Base-by-base conservation (phyloP, 306 rosid species). In the Casuarina glauca region DNA sequence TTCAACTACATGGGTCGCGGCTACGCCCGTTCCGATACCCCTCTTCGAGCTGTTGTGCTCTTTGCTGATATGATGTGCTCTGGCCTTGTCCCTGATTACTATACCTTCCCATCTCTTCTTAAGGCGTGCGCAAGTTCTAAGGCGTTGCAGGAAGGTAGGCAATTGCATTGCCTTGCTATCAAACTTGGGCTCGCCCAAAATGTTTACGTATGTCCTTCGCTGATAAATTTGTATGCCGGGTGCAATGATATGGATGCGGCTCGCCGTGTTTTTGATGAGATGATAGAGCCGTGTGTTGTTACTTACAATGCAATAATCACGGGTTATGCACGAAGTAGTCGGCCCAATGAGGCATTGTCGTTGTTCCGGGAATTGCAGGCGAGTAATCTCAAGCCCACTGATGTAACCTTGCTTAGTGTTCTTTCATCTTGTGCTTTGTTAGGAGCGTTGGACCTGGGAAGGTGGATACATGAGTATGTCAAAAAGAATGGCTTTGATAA, bases 381-480 rank as follows among this genome's bases (percentile, higher is more conserved):
- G 49, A 84, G 70, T 42, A 81, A 85, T 52, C 83, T 91, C 64
- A 78, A 73, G 87, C 91, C 98, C 2, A 91, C 89, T 35, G 91
- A 91, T 72, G 97, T 93, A 44, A 93, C 97, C 74, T 80, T 91
- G 91, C 97, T 93, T 73, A 82, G 92, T 53, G 86, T 58, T 0
- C 96, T 93, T 77, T 87, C 91, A 0, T 91, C 93, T 1, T 91
- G 95, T 35, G 87, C 95, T 79, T 70, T 91, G 86, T 78, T 89
- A 11, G 97, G 98, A 51, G 87, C 97, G 2, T 75, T 91, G 64
- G 92, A 89, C 61, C 78, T 93, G 53, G 98, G 95, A 67, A 91
- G 82, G 87, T 93, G 98, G 97, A 82, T 89, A 51, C 91, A 93
- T 79, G 98, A 93, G 80, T 93, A 88, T 77, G 89, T 91, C 72